Conservation (phyloP, 139 green algal genomes). For the Chlamydomonas asymmetrica region DNA sequence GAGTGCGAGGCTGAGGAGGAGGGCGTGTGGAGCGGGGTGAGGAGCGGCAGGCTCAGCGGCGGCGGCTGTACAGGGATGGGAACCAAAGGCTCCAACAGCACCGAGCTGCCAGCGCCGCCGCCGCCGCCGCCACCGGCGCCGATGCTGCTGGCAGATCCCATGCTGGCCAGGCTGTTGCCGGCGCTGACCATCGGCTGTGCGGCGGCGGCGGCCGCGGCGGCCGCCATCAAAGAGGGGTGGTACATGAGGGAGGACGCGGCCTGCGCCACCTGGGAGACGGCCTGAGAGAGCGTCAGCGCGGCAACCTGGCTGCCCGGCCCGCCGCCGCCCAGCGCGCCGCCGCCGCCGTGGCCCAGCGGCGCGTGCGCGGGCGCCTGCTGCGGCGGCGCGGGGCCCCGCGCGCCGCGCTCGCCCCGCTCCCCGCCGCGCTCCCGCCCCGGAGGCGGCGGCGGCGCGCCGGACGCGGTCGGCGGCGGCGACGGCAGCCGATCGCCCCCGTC, state of each 20-base stretch:
- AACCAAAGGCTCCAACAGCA: not conserved
- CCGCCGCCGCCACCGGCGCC: not conserved
- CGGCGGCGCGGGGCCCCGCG: not conserved
- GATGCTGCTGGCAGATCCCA: not conserved
- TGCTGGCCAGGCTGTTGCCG: no score
- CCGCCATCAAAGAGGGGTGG: no score
- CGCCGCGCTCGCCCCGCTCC: no score
- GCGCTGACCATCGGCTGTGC: no score
- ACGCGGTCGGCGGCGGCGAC: not conserved
- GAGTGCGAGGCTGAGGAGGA: not conserved
- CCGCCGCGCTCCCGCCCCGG: no score
- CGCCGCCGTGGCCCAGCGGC: no score
- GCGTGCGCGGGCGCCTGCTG: not conserved
- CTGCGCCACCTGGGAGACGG: no score
- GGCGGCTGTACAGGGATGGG: not conserved
- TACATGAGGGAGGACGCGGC: no score
- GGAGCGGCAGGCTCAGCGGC: conserved; percentile 9
- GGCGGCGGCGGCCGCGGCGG: no score
- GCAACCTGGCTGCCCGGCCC: no score
- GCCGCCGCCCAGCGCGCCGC: no score
- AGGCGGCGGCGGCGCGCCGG: not conserved
- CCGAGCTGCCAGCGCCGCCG: not conserved
- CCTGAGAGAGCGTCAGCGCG: no score
- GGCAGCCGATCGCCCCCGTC: not conserved
- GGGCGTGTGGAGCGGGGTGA: conserved; percentile 19